Evolutionary conservation across 2,329 filamentous ascomycete genomes (phyloP).

Genomic region (Cercospora nicotianae): DNA sequence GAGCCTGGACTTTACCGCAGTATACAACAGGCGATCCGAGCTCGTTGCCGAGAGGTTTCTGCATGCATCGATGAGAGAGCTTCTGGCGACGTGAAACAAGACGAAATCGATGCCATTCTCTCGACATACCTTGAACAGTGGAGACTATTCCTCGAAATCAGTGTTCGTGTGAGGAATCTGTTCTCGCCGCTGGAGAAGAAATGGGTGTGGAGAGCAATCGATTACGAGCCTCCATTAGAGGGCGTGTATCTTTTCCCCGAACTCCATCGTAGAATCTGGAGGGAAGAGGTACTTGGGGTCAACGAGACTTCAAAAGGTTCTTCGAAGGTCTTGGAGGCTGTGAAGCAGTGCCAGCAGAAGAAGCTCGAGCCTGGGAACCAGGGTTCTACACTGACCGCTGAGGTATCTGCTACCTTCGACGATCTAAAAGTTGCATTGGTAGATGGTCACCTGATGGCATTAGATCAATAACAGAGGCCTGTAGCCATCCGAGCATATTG

Average conservation of each 20-base stretch:
- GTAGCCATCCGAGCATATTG: neutral
- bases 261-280: neutral
- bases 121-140: neutral
- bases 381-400: neutral
- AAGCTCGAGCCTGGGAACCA: neutral
- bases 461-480: neutral
- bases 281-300: neutral
- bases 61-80: neutral
- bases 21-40: neutral
- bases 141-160: neutral
- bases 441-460: neutral
- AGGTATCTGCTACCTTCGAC: neutral
- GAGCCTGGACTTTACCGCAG: neutral
- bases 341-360: neutral
- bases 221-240: neutral
- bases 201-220: neutral
- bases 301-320: neutral
- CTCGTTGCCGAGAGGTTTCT: neutral
- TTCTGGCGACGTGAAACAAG: neutral
- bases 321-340: neutral
- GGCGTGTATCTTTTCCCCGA: neutral
- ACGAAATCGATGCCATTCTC: neutral
- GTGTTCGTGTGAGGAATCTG: neutral
- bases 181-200: neutral
- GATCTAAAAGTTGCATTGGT: neutral